A percentile compares a stretch with the other conserved stretches of the same genome.
These are phyloP conservation scores for Amanita polypyramis DNA, from an alignment of 768 basidiomycete species.

Conservation along the genomic window DNA sequence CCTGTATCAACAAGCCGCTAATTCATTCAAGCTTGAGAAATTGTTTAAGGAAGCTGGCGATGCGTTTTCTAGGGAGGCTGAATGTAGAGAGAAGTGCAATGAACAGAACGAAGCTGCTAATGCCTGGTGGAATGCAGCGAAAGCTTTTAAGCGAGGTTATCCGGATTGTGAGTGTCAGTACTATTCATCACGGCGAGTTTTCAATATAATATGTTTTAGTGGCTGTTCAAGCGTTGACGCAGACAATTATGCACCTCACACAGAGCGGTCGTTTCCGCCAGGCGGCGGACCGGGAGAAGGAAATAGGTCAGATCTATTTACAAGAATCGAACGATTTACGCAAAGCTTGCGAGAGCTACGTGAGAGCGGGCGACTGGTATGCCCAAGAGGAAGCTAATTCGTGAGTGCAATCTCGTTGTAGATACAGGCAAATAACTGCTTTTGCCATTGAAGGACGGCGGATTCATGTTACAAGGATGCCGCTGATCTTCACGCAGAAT, in stretches of 20 bases:
- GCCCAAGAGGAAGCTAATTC: slow-evolving; percentile 94
- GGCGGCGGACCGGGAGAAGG: slow-evolving; percentile 96
- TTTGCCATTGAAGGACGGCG: slow-evolving; percentile 58
- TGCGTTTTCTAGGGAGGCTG: slow-evolving; percentile 87
- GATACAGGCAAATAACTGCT: background rate
- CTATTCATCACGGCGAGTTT: background rate
- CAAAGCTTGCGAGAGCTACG: slow-evolving; percentile 85
- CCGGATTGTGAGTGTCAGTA: slow-evolving; percentile 58
- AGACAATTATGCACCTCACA: slow-evolving; percentile 78
- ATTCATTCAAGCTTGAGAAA: slow-evolving; percentile 88
- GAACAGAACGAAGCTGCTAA: slow-evolving; percentile 94
- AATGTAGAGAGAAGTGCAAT: slow-evolving; percentile 81
- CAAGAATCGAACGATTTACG: slow-evolving; percentile 70
- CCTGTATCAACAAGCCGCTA: slow-evolving; percentile 90
- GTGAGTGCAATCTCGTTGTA: slow-evolving; percentile 36
- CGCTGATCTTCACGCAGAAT: slow-evolving; percentile 86
- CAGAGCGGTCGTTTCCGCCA: slow-evolving; percentile 87
- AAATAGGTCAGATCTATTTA: slow-evolving; percentile 91
- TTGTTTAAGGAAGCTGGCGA: slow-evolving; percentile 88
- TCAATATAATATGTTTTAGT: slow-evolving; percentile 36
- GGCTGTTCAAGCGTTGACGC: slow-evolving; percentile 77
- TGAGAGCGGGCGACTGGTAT: slow-evolving; percentile 94
- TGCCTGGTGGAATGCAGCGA: slow-evolving; percentile 97
- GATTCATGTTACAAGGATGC: slow-evolving; percentile 95
- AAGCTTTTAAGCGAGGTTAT: slow-evolving; percentile 85